Conservation (phyloP, 768 basidiomycete genomes). For the Baorangia bicolor region DNA sequence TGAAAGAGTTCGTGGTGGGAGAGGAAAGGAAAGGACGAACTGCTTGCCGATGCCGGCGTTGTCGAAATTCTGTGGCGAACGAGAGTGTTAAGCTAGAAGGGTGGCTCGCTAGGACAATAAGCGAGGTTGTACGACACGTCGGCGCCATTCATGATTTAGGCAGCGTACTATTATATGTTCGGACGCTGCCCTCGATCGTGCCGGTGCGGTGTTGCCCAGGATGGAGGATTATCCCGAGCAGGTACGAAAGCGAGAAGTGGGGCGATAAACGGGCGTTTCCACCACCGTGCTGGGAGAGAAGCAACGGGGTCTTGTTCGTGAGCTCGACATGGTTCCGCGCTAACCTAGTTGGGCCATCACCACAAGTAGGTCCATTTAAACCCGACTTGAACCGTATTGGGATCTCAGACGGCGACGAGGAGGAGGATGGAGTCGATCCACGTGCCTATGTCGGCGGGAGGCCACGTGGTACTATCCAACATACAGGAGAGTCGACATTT, state of each 20-base stretch:
- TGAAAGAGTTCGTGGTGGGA: constrained; percentile 12
- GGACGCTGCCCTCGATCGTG: constrained; percentile 5
- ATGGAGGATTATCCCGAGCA: background rate
- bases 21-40: constrained; percentile 12
- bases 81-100: background rate
- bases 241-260: background rate
- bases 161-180: constrained; percentile 5
- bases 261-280: constrained; percentile 7
- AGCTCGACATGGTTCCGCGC: background rate
- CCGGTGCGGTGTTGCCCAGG: constrained; percentile 10
- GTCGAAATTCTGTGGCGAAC: constrained; percentile 9
- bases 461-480: background rate
- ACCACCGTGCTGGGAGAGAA: constrained; percentile 15
- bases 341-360: background rate
- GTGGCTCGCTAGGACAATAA: constrained; percentile 14
- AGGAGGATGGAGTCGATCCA: background rate
- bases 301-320: constrained; percentile 8
- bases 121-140: constrained; percentile 22
- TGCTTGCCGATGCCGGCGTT: constrained; percentile 5
- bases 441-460: background rate
- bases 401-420: background rate
- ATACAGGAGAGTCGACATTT: background rate
- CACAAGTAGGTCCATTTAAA: background rate
- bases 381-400: background rate
- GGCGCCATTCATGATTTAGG: background rate